Percentiles rank a stretch among this genome's conserved stretches.
Evolutionary conservation across 2,329 filamentous ascomycete species (phyloP).

Genomic region (Botrytis fragariae): DNA sequence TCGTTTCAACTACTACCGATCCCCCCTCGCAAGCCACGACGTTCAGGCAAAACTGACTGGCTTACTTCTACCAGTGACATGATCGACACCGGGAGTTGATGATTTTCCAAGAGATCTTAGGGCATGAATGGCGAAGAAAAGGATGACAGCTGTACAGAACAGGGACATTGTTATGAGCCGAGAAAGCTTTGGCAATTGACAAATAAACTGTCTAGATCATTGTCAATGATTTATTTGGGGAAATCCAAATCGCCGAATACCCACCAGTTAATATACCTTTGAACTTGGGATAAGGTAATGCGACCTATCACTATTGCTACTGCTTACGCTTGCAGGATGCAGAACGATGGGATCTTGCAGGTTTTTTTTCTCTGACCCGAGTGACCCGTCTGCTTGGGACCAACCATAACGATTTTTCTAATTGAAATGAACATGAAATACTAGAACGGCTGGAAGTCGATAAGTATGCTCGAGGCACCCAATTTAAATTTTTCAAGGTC

Average conservation of each 20-base stretch:
- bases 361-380: not conserved
- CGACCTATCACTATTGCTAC: conserved; percentile 12
- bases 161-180: not conserved
- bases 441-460: not conserved
- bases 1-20: conserved; percentile 19
- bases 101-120: conserved; percentile 1
- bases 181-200: conserved; percentile 3
- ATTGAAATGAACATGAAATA: not conserved
- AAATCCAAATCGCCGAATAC: conserved; percentile 14
- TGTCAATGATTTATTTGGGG: not conserved
- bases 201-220: not conserved
- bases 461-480: not conserved
- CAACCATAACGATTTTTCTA: conserved; percentile 9
- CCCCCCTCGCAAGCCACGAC: conserved; percentile 14
- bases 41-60: conserved; percentile 17
- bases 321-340: conserved; percentile 17
- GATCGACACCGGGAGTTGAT: conserved; percentile 22
- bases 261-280: conserved; percentile 12
- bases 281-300: conserved; percentile 5
- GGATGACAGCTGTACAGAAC: conserved; percentile 8
- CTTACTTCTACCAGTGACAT: conserved; percentile 13
- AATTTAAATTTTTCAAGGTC: not conserved
- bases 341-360: conserved; percentile 19
- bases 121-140: not conserved
- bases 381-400: conserved; percentile 21